Base-by-base conservation (phyloP, 1,284 basidiomycete species). In the Malassezia obtusa region DNA sequence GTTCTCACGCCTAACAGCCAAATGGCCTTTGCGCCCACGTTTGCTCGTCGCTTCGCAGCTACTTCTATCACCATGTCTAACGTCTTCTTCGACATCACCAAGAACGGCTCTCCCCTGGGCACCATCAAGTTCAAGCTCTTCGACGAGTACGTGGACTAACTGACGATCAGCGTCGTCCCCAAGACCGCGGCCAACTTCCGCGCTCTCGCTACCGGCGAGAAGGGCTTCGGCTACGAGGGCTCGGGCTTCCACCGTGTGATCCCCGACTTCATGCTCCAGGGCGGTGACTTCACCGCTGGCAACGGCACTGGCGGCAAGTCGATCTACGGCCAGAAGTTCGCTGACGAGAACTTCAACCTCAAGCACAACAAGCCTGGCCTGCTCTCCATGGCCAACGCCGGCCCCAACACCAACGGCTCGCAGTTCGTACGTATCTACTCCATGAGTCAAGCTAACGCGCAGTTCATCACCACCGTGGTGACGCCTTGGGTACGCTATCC, bases 161-260 rank as follows among this genome's bases (percentile, higher is more conserved):
- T 25, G n/a, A n/a, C n/a, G n/a, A n/a, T n/a, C 40, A 58, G 41
- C 32, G 64, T 63, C 6, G 63, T 64, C 15, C 64, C 64, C 35
- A 60, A 61, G 49, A 66, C 64, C 17, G 45, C 61, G 26, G 43
- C 56, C 35, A 63, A 63, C 57, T 60, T 65, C 61, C 60, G 63
- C 55, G 81, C 82, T 12, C 77, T 85, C 51, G 74, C 79, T 44
- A 83, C 82, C 37, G 89, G 91, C 56, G 79, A 83, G 68, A 83
- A 81, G 64, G 87, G 85, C 76, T 82, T 79, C 58, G 82, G 83
- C n/a, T 84, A 84, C 78, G 79, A 83, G 75, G 83, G 82, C 52
- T 83, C 82, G 37, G 77, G 76, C 57, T 84, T 84, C 80, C 82
- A 55, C 60, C 62, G 62, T 35, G 58, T 63, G 64, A 84, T 84